Evolutionary conservation across 257 asterid species (phyloP).

Genomic region (Nicotiana sylvestris): DNA sequence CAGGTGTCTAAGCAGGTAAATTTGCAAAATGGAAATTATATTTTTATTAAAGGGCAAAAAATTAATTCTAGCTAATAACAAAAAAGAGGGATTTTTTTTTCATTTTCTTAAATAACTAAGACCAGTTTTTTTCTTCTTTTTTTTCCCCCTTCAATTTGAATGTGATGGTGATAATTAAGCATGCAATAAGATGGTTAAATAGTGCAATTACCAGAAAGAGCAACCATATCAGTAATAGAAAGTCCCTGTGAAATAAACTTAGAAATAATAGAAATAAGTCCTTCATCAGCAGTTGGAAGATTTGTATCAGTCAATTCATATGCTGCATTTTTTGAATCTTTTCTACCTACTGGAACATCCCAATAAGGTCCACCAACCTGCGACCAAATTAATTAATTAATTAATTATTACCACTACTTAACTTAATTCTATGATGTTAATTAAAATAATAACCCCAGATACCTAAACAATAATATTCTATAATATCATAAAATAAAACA

Average conservation of each 20-base stretch:
- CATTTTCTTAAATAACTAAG: no score
- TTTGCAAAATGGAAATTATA: no score
- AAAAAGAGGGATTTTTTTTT: no score
- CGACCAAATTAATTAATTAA: background rate
- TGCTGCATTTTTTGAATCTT: slow-evolving; percentile 73
- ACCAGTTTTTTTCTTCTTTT: no score
- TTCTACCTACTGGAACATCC: slow-evolving; percentile 82
- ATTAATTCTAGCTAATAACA: no score
- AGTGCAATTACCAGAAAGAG: slow-evolving; percentile 61
- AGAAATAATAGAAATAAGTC: slow-evolving; percentile 69
- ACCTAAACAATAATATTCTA: background rate
- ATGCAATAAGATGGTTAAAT: no score
- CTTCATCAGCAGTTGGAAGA: slow-evolving; percentile 73
- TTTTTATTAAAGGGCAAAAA: no score
- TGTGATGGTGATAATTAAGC: no score
- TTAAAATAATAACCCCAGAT: background rate
- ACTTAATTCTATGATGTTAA: background rate
- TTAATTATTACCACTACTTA: background rate
- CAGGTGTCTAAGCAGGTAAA: no score
- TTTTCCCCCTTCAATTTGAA: no score
- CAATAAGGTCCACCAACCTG: slow-evolving; percentile 98
- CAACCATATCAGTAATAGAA: slow-evolving; percentile 83
- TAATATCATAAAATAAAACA: background rate
- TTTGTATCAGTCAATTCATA: slow-evolving; percentile 52
- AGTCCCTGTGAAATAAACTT: slow-evolving; percentile 77